Evolutionary conservation across 164 flowering plant genomes (phyloP).

Genomic region (Nymphaea colorata): DNA sequence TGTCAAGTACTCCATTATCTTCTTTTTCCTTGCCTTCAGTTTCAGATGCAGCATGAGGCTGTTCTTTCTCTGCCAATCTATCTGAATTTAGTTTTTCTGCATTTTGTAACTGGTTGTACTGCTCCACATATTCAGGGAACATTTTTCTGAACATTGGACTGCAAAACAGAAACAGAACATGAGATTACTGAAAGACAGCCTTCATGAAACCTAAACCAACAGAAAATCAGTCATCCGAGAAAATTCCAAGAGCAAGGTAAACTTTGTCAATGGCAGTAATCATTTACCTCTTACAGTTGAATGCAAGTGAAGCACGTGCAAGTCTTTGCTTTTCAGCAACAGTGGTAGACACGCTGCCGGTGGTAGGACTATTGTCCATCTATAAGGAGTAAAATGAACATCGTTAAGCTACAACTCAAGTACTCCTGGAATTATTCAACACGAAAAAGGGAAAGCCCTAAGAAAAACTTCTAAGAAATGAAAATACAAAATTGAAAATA

Average conservation of each 20-base stretch:
- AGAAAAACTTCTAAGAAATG: not conserved
- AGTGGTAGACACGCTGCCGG: conserved; percentile 85
- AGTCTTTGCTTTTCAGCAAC: conserved; percentile 69
- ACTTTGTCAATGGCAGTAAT: conserved; percentile 6
- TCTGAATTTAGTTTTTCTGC: conserved; percentile 29
- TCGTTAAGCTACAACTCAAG: no score
- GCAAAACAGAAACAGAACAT: conserved; percentile 8
- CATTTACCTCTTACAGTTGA: conserved; percentile 76
- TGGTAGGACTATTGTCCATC: conserved; percentile 97
- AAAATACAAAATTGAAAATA: no score
- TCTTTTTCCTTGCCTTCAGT: conserved; percentile 19
- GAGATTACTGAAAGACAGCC: not conserved
- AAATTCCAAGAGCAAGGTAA: no score
- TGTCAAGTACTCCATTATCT: conserved; percentile 20
- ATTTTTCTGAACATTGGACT: conserved; percentile 69
- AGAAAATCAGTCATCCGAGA: not conserved
- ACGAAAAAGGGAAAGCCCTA: conserved; percentile 2
- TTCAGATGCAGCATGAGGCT: conserved; percentile 14
- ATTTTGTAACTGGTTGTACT: conserved; percentile 54
- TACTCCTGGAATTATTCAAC: not conserved
- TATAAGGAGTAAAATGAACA: conserved; percentile 9
- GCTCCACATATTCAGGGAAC: conserved; percentile 93
- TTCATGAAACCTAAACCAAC: not conserved
- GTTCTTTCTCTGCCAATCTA: conserved; percentile 21
- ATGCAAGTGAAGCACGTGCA: conserved; percentile 81